Evolutionary conservation across 2,329 filamentous ascomycete genomes (phyloP).

Genomic region (Claviceps sp.): DNA sequence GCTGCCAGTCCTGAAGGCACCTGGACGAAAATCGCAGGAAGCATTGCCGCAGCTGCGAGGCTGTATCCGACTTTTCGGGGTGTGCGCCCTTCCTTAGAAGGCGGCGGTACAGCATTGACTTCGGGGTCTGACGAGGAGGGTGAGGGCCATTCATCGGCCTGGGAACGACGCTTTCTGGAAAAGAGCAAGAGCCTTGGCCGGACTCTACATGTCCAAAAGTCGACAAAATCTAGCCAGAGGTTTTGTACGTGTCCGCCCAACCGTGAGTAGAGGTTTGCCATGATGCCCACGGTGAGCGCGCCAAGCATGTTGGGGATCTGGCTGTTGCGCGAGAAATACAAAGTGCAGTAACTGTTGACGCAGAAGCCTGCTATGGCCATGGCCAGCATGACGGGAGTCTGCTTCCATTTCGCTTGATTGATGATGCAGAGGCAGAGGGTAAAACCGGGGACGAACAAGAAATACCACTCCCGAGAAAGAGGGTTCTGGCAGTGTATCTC

Average conservation of each 20-base stretch:
- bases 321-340: slow-evolving; percentile 53
- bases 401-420: slow-evolving; percentile 70
- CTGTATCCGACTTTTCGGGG: slow-evolving; percentile 51
- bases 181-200: slow-evolving; percentile 15
- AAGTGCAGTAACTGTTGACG: slow-evolving; percentile 60
- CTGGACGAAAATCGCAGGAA: slow-evolving; percentile 73
- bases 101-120: slow-evolving; percentile 13
- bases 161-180: slow-evolving; percentile 15
- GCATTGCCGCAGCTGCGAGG: slow-evolving; percentile 69
- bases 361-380: slow-evolving; percentile 64
- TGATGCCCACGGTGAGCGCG: slow-evolving; percentile 60
- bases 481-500: slow-evolving; percentile 28
- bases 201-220: slow-evolving; percentile 37
- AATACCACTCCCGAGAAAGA: slow-evolving; percentile 36
- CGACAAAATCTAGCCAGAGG: slow-evolving; percentile 31
- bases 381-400: slow-evolving; percentile 60
- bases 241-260: slow-evolving; percentile 47
- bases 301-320: slow-evolving; percentile 69
- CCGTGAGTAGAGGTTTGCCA: slow-evolving; percentile 68
- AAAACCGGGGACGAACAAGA: slow-evolving; percentile 64
- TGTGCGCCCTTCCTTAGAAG: slow-evolving; percentile 14
- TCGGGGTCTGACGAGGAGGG: slow-evolving; percentile 20
- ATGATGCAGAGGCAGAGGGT: slow-evolving; percentile 63
- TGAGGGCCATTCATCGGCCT: slow-evolving; percentile 18
- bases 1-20: slow-evolving; percentile 51